A percentile compares a stretch with the other conserved stretches of the same genome.
Evolutionary conservation across 2,329 filamentous ascomycete genomes (phyloP).

Genomic region (Hirsutella minnesotensis): DNA sequence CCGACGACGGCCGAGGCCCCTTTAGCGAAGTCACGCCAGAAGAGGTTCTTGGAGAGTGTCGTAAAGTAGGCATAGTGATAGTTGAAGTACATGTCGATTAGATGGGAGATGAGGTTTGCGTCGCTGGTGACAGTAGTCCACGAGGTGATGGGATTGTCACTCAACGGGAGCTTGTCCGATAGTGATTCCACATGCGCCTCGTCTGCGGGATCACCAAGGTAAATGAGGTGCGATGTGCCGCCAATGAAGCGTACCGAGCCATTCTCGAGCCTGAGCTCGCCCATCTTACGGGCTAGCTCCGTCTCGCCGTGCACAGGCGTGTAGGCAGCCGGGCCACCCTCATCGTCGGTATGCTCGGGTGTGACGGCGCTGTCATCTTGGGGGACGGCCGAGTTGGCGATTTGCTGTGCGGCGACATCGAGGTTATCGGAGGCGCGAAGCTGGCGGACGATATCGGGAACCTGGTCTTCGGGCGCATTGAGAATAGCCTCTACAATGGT

Average conservation of each 20-base stretch:
- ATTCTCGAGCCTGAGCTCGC: conserved; percentile 75
- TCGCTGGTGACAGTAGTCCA: conserved; percentile 86
- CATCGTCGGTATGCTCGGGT: conserved; percentile 25
- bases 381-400: conserved; percentile 30
- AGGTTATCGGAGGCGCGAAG: conserved; percentile 76
- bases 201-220: conserved; percentile 44
- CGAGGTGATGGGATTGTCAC: conserved; percentile 61
- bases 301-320: conserved; percentile 49
- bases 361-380: conserved; percentile 8
- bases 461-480: conserved; percentile 81
- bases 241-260: conserved; percentile 85
- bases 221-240: conserved; percentile 87
- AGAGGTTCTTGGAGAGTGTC: conserved; percentile 73
- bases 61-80: conserved; percentile 98
- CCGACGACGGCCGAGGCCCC: conserved; percentile 49
- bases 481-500: conserved; percentile 88
- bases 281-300: conserved; percentile 86
- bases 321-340: conserved; percentile 23
- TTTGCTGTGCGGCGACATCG: conserved; percentile 41
- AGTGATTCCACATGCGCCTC: conserved; percentile 27
- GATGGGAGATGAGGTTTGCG: conserved; percentile 65
- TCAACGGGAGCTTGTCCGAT: conserved; percentile 32
- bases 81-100: conserved; percentile 95
- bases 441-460: conserved; percentile 66
- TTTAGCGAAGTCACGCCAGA: conserved; percentile 71